Base-by-base conservation (phyloP, 73 alveolate genomes). In the Paramecium primaurelia region DNA sequence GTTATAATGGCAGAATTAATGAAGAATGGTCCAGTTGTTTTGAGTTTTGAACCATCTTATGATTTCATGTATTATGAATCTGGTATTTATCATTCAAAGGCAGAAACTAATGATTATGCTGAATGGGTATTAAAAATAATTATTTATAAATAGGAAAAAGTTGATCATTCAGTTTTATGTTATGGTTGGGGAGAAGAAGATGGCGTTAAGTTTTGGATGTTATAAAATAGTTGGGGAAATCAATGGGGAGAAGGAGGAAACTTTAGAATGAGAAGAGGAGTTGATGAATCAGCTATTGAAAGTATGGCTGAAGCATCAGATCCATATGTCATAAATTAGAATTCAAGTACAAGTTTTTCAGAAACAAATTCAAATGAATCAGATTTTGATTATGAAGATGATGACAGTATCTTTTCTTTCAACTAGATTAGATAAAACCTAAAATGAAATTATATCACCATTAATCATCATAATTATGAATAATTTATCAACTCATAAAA, bases 181-280 rank as follows among this genome's bases (percentile, higher is more conserved):
- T 89, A 71, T 58, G 94, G 94, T 42, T 89, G 94, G 94, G 94
- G 94, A 69, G 94, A 89, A 71, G 94, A 89, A 51, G 86, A 71
- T 8, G 88, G 88, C 6, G 80, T 59, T 22, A 89, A 89, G 40
- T 89, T 34, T 54, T 89, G 94, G 94, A 58, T 89, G 75, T 71
- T 89, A 42, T 47, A 89, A 54, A 89, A 89, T 49, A 71, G 92
- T 44, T 89, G 94, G 94, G 94, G 94, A 45, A 30, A 40, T 38
- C 32, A 89, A 89, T 89, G 94, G 94, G 94, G 94, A 30, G 94
- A 89, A 59, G 42, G 22, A 1, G 94, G 94, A 30, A 45, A 40
- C 92, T 89, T 89, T 73, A 89, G 94, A 89, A 71, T 89, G 90
- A 89, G 64, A 36, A 89, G 92, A 89, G 94, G 94, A 22, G 88